phyloP scores from a whole-genome alignment of 228 moss, liverwort and hornwort species.

The Sphagnum fallax region DNA sequence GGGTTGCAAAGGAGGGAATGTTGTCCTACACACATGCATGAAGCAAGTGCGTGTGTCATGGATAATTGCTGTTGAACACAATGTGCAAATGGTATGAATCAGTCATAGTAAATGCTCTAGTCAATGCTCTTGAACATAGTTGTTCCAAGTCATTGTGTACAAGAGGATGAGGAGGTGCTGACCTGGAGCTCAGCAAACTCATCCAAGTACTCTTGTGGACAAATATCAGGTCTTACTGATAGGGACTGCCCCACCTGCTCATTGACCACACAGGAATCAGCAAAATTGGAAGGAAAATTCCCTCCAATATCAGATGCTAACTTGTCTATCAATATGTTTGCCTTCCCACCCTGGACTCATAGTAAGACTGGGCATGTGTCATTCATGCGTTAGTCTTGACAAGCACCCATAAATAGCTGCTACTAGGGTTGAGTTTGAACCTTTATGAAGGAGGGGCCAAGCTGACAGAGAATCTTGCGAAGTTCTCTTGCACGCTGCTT shows the following conservation, averaged over 20 bases:
- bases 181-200: conserved; percentile 66
- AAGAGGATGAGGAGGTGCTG: neutral
- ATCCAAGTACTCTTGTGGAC: conserved; percentile 61
- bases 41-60: neutral
- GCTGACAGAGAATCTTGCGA: conserved; percentile 56
- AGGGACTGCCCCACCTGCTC: conserved; percentile 64
- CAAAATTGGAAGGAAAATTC: neutral
- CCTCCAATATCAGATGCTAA: neutral
- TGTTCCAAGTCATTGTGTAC: too few relatives aligned
- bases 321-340: neutral
- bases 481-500: conserved; percentile 52
- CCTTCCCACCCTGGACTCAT: neutral
- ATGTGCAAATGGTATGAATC: neutral
- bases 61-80: neutral
- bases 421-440: conserved; percentile 6
- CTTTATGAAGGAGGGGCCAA: conserved; percentile 67
- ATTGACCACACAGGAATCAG: neutral
- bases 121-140: too few relatives aligned
- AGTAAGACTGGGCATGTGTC: neutral
- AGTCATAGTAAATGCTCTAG: neutral
- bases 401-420: too few relatives aligned
- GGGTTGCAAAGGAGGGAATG: conserved; percentile 55
- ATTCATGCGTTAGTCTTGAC: too few relatives aligned
- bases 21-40: conserved; percentile 38
- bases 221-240: conserved; percentile 65